Evolutionary conservation across 2,329 filamentous ascomycete genomes (phyloP), one percentile per base, ranked within the genome.

Genomic region (Cladophialophora yegresii): DNA sequence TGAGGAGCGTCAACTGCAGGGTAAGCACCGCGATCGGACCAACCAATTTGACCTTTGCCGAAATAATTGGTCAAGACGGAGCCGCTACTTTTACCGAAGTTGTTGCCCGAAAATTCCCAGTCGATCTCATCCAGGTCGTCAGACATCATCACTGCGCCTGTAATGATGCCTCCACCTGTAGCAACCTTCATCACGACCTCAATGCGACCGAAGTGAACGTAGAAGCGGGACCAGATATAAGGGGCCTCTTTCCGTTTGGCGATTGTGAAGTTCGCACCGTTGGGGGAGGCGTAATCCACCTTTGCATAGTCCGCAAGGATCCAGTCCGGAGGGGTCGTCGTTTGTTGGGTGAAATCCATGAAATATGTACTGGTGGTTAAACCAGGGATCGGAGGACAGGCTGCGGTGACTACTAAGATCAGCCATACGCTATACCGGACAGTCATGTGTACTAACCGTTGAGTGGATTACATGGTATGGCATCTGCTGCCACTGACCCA

Each of bases 81-180:
- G 12, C 69, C 69, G 67, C 84, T 85, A 53, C 82, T 74, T 76
- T 95, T 83, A 62, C 81, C 80, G 67, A 96, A 82, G 74, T 97
- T 91, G 58, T 85, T 85, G 69, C 95, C 95, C 61, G 98, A 85
- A 76, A 89, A 98, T 77, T 99, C 95, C 76, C 92, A 98, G 79
- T 99, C 95, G 73, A 99, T 96, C 78, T 99, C 95, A 74, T 99
- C 95, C 83, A 96, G 95, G 74, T 96, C 90, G 73, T 98, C 93
- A 32, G 90, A 93, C 78, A 97, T 87, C 75, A 99, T 82, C 75
- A 99, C 98, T 75, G 98, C 98, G 32, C 92, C 93, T 1, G 92
- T 96, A 22, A 99, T 89, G 30, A 99, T 93, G 82, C 95, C 95
- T 47, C 82, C 79, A 61, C 92, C 93, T 5, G 77, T 73, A 2